Evolutionary conservation across 805 yeast genomes (phyloP), one percentile per base, ranked within the genome.

Genomic region (Wickerhamomyces ciferrii): DNA sequence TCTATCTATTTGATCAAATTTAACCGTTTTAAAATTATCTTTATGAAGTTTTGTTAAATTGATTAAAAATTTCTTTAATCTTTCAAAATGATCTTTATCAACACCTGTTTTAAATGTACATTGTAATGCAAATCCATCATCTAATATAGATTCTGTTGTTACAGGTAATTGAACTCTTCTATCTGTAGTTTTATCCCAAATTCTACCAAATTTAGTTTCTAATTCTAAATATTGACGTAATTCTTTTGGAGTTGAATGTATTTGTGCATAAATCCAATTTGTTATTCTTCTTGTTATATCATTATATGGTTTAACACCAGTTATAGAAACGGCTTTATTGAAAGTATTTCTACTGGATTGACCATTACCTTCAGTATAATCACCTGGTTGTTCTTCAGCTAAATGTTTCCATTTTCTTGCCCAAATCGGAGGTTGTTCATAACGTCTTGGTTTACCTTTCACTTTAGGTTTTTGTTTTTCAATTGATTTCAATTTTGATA

Each of bases 241-340:
- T 50, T 72, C 66, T 37, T 77, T 78, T 36, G 79, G 76, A 36
- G 87, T 75, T 31, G 87, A 87, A 40, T 74, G 74, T 41, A 89
- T 72, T 51, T 87, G 84, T 18, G 95, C 90, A 71, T 85, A 90
- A 9, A 91, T 74, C 97, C 97, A 91, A 55, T 84, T 88, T 20
- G 94, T 85, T 7, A 91, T 80, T 31, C 87, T 79, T 58, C 91
- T 79, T 6, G 91, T 85, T 48, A 87, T 71, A 56, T 88, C 92
- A 58, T 88, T 89, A 42, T 87, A 78, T 1, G 94, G 94, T 39
- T 81, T 81, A 1, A 85, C 74, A 5, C 90, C 91, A 0, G 89
- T 82, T 17, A 88, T 75, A 38, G 89, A 78, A 43, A 78, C 64
- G 3, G 25, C 6, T 14, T 37, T 37, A 4, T 21, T 21, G 11